Evolutionary conservation across 2,329 filamentous ascomycete genomes (phyloP).

Genomic region (Venturia carpophila): DNA sequence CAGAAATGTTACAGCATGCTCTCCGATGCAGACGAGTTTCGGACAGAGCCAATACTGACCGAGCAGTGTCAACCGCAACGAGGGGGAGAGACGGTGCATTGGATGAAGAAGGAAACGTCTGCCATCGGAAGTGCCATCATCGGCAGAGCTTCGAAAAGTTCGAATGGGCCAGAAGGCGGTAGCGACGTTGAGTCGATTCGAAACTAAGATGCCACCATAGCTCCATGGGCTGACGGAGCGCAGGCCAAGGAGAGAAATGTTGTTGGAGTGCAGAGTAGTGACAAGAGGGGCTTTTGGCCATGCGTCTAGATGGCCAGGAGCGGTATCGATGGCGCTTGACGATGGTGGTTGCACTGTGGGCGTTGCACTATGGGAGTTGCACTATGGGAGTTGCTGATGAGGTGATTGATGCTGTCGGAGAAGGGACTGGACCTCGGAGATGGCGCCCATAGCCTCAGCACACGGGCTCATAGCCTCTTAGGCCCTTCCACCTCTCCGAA

Average conservation of each 20-base stretch:
- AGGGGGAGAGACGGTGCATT: background rate
- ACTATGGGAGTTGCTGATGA: background rate
- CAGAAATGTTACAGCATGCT: background rate
- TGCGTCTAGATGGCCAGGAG: background rate
- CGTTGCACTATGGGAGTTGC: no score
- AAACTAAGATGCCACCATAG: conserved; percentile 9
- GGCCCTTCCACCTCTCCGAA: background rate
- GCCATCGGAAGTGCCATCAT: conserved; percentile 1
- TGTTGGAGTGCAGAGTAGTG: background rate
- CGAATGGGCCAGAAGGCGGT: background rate
- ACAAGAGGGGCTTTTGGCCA: background rate
- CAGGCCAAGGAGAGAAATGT: background rate
- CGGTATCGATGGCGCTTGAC: conserved; percentile 4
- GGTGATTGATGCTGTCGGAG: background rate
- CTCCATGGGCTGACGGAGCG: background rate
- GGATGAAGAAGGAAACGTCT: background rate
- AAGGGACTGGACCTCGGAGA: background rate
- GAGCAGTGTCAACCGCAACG: background rate
- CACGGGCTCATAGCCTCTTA: no score
- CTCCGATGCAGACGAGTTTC: background rate
- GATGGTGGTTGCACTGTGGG: background rate
- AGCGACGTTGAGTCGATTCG: background rate
- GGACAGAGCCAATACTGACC: background rate
- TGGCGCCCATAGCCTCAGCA: background rate
- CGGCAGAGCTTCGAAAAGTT: background rate